Percentiles rank a stretch among this genome's conserved stretches.
phyloP scores from a whole-genome alignment of 495 filamentous ascomycete genomes.

The Diplogelasinospora grovesii region DNA sequence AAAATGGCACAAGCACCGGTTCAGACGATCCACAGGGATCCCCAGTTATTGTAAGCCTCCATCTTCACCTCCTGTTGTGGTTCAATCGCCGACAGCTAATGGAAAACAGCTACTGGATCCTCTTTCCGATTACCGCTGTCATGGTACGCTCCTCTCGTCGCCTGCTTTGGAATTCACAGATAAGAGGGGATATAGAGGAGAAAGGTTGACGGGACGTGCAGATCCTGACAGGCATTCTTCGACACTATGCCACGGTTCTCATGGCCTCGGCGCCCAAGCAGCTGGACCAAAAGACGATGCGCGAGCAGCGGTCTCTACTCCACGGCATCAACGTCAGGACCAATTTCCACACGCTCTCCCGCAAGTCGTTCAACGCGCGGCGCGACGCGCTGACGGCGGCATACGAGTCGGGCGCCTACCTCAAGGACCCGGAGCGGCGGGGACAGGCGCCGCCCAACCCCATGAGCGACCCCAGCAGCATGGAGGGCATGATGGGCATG shows the following conservation, averaged over 20 bases:
- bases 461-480: conserved; percentile 92
- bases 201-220: conserved; percentile 28
- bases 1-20: conserved; percentile 79
- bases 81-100: conserved; percentile 6
- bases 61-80: no score
- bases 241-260: conserved; percentile 88
- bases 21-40: conserved; percentile 98
- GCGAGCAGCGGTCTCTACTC: conserved; percentile 80
- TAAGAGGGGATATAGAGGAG: no score
- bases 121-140: conserved; percentile 92
- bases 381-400: conserved; percentile 72
- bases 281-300: conserved; percentile 63
- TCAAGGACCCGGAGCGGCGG: conserved; percentile 79
- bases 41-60: conserved; percentile 79
- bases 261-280: conserved; percentile 84
- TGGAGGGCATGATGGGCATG: conserved; percentile 99
- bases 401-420: conserved; percentile 76
- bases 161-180: no score
- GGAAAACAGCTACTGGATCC: conserved; percentile 81
- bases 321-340: conserved; percentile 79
- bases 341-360: conserved; percentile 68
- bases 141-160: conserved; percentile 59
- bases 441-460: conserved; percentile 89
- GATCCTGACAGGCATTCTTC: conserved; percentile 91
- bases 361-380: conserved; percentile 66